Conservation (phyloP, 2,329 filamentous ascomycete genomes). For the Curvularia hawaiiensis region DNA sequence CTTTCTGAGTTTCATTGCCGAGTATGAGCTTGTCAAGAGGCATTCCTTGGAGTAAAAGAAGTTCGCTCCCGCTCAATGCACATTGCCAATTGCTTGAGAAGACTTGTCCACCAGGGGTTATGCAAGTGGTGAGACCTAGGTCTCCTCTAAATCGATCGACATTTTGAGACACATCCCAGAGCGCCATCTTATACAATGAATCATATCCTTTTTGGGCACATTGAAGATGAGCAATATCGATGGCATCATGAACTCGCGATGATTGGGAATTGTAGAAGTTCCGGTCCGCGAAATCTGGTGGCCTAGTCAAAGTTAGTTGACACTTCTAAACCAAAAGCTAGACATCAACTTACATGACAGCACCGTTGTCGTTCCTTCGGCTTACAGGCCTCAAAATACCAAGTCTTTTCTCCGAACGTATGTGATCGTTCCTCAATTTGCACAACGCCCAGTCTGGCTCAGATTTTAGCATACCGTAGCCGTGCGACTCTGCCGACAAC, state of each 20-base stretch:
- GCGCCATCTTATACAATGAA: conserved; percentile 58
- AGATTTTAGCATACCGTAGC: conserved; percentile 27
- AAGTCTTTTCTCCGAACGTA: conserved; percentile 57
- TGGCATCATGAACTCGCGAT: conserved; percentile 66
- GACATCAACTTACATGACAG: conserved; percentile 37
- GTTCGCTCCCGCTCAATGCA: conserved; percentile 66
- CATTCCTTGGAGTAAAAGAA: conserved; percentile 70
- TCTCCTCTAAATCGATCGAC: conserved; percentile 64
- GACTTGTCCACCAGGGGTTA: conserved; percentile 69
- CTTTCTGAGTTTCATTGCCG: conserved; percentile 61
- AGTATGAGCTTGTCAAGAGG: conserved; percentile 66
- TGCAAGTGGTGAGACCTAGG: conserved; percentile 67
- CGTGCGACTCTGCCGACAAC: conserved; percentile 58
- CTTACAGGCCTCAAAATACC: conserved; percentile 64
- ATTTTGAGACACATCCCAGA: conserved; percentile 73
- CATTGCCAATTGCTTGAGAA: conserved; percentile 66
- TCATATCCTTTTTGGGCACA: conserved; percentile 59
- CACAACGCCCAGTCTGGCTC: conserved; percentile 62
- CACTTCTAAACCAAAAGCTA: not conserved
- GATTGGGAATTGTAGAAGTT: conserved; percentile 58
- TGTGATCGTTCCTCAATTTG: conserved; percentile 63
- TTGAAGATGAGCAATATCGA: conserved; percentile 67
- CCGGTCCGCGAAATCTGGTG: conserved; percentile 62
- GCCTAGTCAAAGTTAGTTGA: conserved; percentile 28
- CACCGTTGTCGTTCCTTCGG: conserved; percentile 62